Conservation (phyloP, 1,284 basidiomycete genomes). For the Sanghuangporus baumii region DNA sequence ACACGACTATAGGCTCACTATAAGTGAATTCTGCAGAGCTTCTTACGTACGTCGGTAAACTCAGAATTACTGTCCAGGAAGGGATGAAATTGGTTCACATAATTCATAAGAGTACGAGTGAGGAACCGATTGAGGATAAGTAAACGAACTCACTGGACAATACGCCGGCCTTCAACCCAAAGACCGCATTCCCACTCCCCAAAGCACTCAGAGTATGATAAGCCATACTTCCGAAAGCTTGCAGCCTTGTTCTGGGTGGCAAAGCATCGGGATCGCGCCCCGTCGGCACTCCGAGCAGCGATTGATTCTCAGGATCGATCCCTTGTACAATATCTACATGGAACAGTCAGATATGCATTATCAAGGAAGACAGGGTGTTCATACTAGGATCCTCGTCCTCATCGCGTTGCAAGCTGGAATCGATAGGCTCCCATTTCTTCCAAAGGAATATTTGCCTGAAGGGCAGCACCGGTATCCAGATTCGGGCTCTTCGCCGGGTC, state of each 20-base stretch:
- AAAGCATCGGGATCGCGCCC: conserved; percentile 71
- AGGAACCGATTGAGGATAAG: background rate
- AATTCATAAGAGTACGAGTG: background rate
- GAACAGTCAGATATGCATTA: background rate
- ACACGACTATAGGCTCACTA: conserved; percentile 33
- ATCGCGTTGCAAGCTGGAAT: conserved; percentile 34
- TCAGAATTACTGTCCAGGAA: conserved; percentile 43
- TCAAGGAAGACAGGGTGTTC: conserved; percentile 6
- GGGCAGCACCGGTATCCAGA: conserved; percentile 66
- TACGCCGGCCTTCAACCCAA: conserved; percentile 74
- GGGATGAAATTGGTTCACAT: background rate
- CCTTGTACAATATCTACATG: conserved; percentile 53
- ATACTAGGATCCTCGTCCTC: conserved; percentile 53
- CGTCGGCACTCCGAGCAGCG: conserved; percentile 50
- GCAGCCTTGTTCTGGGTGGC: conserved; percentile 55
- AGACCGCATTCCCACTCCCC: conserved; percentile 58
- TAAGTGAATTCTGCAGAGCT: conserved; percentile 54
- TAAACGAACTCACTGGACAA: conserved; percentile 42
- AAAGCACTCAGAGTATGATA: conserved; percentile 38
- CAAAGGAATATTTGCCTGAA: conserved; percentile 35
- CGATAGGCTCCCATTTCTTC: conserved; percentile 44
- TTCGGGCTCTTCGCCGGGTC: conserved; percentile 37
- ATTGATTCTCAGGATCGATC: conserved; percentile 32
- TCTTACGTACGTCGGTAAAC: conserved; percentile 55
- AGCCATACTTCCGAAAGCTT: conserved; percentile 42